A percentile compares a stretch with the other conserved stretches of the same genome.
Conservation (phyloP, 768 basidiomycete species). For the Termitomyces sp. region DNA sequence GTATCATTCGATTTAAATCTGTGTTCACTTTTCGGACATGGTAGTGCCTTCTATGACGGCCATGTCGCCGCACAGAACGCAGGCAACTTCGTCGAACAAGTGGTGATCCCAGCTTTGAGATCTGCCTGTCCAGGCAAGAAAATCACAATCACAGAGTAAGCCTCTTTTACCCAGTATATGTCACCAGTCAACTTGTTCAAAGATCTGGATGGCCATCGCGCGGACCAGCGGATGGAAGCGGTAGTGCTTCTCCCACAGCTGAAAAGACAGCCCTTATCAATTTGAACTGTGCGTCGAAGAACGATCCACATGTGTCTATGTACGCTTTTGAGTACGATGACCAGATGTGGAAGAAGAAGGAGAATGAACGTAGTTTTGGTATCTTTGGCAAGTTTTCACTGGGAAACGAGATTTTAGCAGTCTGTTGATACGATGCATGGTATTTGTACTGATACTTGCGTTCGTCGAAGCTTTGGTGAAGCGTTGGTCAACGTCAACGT, state of each 20-base stretch:
- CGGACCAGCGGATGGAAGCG: constrained; percentile 3
- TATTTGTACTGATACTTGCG: background rate
- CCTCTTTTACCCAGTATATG: background rate
- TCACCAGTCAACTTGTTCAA: background rate
- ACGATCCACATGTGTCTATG: constrained; percentile 6
- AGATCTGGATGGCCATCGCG: constrained; percentile 16
- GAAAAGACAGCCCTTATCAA: constrained; percentile 7
- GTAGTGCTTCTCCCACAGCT: background rate
- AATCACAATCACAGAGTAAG: constrained; percentile 13
- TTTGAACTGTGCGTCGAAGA: constrained; percentile 12
- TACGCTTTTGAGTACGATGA: constrained; percentile 16
- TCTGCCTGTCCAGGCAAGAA: constrained; percentile 11
- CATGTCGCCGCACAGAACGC: constrained; percentile 2
- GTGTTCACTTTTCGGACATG: background rate
- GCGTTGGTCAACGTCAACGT: background rate
- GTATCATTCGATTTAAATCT: background rate
- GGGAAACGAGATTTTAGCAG: constrained; percentile 6
- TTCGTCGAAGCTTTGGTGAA: background rate
- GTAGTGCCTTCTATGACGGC: constrained; percentile 13
- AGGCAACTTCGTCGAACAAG: constrained; percentile 9
- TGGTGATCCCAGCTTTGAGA: constrained; percentile 9
- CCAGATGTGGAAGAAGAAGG: constrained; percentile 11
- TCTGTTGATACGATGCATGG: constrained; percentile 1
- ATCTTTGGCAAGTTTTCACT: constrained; percentile 11
- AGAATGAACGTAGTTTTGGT: constrained; percentile 15